Percentiles rank a stretch among this genome's conserved stretches.
phyloP scores from a whole-genome alignment of 2,329 filamentous ascomycete species.

The Biscogniauxia marginata region DNA sequence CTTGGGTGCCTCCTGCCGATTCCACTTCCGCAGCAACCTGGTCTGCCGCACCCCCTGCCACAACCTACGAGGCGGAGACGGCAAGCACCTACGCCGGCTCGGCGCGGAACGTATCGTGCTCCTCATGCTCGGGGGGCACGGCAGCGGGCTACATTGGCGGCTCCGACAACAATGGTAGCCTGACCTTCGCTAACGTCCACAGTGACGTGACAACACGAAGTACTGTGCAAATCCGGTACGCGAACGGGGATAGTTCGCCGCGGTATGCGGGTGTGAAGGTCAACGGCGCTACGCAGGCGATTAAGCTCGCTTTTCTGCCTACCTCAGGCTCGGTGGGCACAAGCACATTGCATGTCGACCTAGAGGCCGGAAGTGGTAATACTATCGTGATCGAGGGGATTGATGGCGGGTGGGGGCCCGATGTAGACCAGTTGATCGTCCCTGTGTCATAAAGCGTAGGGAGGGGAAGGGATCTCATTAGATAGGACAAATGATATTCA shows the following conservation, averaged over 20 bases:
- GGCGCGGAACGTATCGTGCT: slow-evolving; percentile 46
- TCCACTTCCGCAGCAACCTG: slow-evolving; percentile 44
- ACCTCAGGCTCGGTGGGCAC: slow-evolving; percentile 41
- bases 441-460: slow-evolving; percentile 35
- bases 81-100: slow-evolving; percentile 45
- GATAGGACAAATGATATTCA: too few relatives aligned
- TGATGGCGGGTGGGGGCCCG: slow-evolving; percentile 45
- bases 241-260: slow-evolving; percentile 53
- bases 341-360: slow-evolving; percentile 45
- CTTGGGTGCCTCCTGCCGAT: slow-evolving; percentile 50
- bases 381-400: slow-evolving; percentile 41
- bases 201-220: slow-evolving; percentile 43
- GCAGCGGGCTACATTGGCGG: slow-evolving; percentile 57
- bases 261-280: slow-evolving; percentile 53
- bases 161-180: slow-evolving; percentile 38
- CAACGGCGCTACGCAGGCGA: slow-evolving; percentile 45
- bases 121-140: slow-evolving; percentile 46
- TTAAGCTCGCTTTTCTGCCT: slow-evolving; percentile 52
- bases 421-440: slow-evolving; percentile 53
- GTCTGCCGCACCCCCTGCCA: slow-evolving; percentile 42
- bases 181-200: slow-evolving; percentile 46
- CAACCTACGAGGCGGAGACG: too few relatives aligned
- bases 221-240: slow-evolving; percentile 53
- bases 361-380: slow-evolving; percentile 47
- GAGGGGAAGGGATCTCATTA: too few relatives aligned